Evolutionary conservation across 441 rosid species (phyloP), one percentile per base, ranked within the genome.

Genomic region (Gossypium gossypioides): DNA sequence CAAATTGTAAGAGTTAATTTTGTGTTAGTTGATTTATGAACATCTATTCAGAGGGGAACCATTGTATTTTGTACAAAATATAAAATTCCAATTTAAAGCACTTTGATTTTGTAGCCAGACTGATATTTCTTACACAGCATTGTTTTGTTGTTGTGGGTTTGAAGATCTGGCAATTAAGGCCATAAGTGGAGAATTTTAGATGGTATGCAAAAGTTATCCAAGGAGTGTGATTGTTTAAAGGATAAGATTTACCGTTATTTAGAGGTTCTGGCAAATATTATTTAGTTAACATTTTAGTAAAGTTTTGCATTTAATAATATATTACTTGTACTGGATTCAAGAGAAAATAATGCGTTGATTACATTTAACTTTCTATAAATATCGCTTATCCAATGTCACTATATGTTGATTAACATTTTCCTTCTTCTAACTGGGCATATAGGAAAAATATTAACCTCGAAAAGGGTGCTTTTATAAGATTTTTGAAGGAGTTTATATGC

Each of bases 191-290:
- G 32, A 66, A 10, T 64, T 75, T 84, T 90, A 87, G 90, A 91
- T 91, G 99, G 78, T 91, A 86, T 88, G 91, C 92, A 79, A 44
- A 79, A 83, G 80, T 74, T 84, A 76, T 83, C 15, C 83, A 76
- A 83, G 86, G 86, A 82, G 82, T 80, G 82, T 79, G 69, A 82
- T 95, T 84, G 81, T 83, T 72, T 15, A 48, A 48, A 48, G 18
- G 54, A 48, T 48, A 48, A 12, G 54, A 48, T 48, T 12, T 2
- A 12, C 16, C 52, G 16, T n/a, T 13, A 48, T 13, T 48, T 48
- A 52, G 7, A 52, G 57, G 24, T 52, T 16, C 22, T 15, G 57
- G 24, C n/a, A 48, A 48, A 48, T 48, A 48, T 48, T 12, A 8
- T 54, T 54, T 56, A 21, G 32, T 56, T 56, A 21, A 12, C 29